A percentile compares a stretch with the other conserved stretches of the same genome.
phyloP scores from a whole-genome alignment of 2,329 filamentous ascomycete genomes.

The Penicillium brasilianum region DNA sequence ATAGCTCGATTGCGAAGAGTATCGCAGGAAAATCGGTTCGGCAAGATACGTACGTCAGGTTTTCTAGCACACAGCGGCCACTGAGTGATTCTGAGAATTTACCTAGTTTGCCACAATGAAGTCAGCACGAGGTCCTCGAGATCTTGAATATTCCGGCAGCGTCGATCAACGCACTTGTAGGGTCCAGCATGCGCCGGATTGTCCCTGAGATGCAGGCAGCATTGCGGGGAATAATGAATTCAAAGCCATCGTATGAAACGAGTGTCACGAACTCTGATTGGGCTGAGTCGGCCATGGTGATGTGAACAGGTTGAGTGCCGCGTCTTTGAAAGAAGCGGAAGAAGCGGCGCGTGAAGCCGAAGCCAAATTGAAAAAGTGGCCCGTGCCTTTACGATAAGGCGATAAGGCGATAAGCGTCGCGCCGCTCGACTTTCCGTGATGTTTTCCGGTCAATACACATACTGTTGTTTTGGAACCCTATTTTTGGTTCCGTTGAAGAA shows the following conservation, averaged over 20 bases:
- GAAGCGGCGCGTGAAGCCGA: background rate
- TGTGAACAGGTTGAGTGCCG: background rate
- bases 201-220: slow-evolving; percentile 66
- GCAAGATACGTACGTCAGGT: slow-evolving; percentile 57
- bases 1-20: background rate
- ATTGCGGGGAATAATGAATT: slow-evolving; percentile 66
- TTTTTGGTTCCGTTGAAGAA: background rate
- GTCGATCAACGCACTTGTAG: slow-evolving; percentile 56
- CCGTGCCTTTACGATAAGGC: slow-evolving; percentile 6
- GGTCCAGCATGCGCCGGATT: slow-evolving; percentile 68
- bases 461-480: background rate
- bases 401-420: background rate
- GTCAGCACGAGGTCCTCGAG: slow-evolving; percentile 1
- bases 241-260: slow-evolving; percentile 67
- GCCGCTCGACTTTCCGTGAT: background rate
- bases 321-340: background rate
- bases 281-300: slow-evolving; percentile 20
- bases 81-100: slow-evolving; percentile 65
- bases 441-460: background rate
- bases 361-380: background rate
- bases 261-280: slow-evolving; percentile 65
- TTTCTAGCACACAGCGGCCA: slow-evolving; percentile 64
- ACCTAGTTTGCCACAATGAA: slow-evolving; percentile 46
- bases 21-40: background rate
- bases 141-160: background rate